Percentiles rank a stretch among this genome's conserved stretches.
Conservation (phyloP, 805 yeast species). For the Barnettozyma populi region DNA sequence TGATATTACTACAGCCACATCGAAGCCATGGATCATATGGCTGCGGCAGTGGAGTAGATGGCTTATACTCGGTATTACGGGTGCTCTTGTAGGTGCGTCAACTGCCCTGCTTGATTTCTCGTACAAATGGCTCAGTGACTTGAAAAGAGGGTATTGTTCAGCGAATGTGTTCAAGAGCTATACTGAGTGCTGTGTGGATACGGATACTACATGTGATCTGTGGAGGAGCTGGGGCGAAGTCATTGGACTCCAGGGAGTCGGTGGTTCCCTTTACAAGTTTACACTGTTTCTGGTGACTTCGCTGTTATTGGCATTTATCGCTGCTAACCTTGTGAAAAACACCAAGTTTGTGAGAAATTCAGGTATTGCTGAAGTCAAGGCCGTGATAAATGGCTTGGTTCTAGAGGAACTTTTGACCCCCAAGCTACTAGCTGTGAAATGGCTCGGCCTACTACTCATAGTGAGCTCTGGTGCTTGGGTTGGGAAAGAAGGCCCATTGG, state of each 20-base stretch:
- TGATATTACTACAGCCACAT: not conserved
- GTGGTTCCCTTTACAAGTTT: constrained; percentile 29
- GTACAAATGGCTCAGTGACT: constrained; percentile 45
- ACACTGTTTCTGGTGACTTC: constrained; percentile 35
- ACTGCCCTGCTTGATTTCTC: constrained; percentile 45
- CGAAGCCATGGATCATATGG: constrained; percentile 4
- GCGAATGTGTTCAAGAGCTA: constrained; percentile 25
- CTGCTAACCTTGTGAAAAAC: constrained; percentile 26
- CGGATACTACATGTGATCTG: constrained; percentile 28
- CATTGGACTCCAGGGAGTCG: constrained; percentile 23
- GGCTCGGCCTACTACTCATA: constrained; percentile 53
- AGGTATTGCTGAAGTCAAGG: constrained; percentile 72
- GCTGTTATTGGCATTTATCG: constrained; percentile 33
- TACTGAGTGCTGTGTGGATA: constrained; percentile 28
- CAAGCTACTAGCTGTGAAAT: constrained; percentile 48
- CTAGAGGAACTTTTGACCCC: constrained; percentile 47
- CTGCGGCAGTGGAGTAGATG: constrained; percentile 32
- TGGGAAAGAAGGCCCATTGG: constrained; percentile 85
- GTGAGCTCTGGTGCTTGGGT: constrained; percentile 77
- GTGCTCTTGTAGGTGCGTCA: constrained; percentile 42
- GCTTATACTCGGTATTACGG: constrained; percentile 40
- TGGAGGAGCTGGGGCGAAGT: constrained; percentile 31
- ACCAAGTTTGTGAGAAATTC: constrained; percentile 41
- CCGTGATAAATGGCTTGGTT: constrained; percentile 61
- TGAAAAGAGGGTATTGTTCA: constrained; percentile 48